phyloP scores from a whole-genome alignment of 192 early-diverging fungal genomes.

The Podila minutissima region DNA sequence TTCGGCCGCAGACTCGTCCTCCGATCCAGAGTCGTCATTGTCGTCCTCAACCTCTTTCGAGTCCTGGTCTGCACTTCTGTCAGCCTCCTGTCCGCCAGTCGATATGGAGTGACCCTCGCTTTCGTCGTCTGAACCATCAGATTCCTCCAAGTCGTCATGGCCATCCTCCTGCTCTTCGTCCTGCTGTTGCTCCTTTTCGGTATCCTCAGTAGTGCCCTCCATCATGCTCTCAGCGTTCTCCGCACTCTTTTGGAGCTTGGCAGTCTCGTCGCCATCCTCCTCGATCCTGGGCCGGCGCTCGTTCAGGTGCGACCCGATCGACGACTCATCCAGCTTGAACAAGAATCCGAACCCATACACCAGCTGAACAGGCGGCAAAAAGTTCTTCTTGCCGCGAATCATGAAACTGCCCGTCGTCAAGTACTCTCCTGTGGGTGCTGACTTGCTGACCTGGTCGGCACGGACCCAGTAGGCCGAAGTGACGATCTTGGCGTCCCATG shows the following conservation, averaged over 20 bases:
- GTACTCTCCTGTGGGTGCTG: conserved; percentile 92
- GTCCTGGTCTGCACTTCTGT: conserved; percentile 3
- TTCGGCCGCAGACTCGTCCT: conserved; percentile 42
- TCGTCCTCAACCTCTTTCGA: conserved; percentile 27
- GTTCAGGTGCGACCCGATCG: conserved; percentile 77
- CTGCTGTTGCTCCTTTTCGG: background rate
- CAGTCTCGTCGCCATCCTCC: conserved; percentile 6
- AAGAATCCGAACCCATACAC: conserved; percentile 97
- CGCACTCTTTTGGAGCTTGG: background rate
- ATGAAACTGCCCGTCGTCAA: conserved; percentile 92
- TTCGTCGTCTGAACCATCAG: conserved; percentile 38
- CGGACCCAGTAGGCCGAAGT: conserved; percentile 96
- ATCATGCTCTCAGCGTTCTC: conserved; percentile 34
- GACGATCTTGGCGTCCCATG: conserved; percentile 98
- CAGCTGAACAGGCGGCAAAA: conserved; percentile 91
- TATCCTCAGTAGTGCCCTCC: background rate
- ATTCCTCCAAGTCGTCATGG: conserved; percentile 18
- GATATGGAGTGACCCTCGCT: conserved; percentile 11
- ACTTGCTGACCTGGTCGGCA: conserved; percentile 83
- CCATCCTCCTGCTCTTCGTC: conserved; percentile 16
- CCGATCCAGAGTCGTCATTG: conserved; percentile 28
- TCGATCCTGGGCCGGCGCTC: conserved; percentile 64
- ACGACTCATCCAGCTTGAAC: conserved; percentile 90
- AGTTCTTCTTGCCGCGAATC: conserved; percentile 95
- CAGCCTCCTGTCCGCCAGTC: conserved; percentile 9